Conservation (phyloP, 441 rosid genomes). For the Erodium chrysanthum region DNA sequence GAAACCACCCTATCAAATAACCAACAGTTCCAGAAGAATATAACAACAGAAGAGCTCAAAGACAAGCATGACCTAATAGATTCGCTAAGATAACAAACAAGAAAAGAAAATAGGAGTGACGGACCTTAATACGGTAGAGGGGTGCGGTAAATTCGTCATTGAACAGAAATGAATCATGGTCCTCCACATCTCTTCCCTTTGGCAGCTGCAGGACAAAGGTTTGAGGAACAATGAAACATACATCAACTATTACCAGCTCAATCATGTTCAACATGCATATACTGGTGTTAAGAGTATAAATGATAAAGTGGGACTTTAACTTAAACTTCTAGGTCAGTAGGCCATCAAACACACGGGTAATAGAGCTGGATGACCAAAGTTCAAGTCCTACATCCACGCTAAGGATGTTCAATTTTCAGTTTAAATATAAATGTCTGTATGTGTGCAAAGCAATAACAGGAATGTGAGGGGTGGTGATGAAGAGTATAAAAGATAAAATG, state of each 20-base stretch:
- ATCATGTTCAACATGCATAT: neutral
- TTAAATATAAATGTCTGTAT: too few species aligned
- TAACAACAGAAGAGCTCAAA: neutral
- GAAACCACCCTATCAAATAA: neutral
- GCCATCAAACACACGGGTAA: neutral
- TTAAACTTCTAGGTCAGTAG: neutral
- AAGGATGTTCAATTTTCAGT: too few species aligned
- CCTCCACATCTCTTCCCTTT: conserved; percentile 91
- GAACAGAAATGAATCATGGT: conserved; percentile 75
- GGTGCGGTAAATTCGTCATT: conserved; percentile 77
- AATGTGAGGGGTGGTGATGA: neutral
- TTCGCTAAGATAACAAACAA: neutral
- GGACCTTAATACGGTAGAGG: conserved; percentile 84
- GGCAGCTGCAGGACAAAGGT: conserved; percentile 46
- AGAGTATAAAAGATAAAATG: neutral
- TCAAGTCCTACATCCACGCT: neutral
- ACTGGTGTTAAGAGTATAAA: neutral
- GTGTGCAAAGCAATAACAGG: neutral
- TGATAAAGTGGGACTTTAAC: neutral
- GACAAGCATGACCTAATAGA: neutral
- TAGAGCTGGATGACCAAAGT: neutral
- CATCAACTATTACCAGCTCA: too few species aligned
- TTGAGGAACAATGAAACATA: conserved; percentile 3
- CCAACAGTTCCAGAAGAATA: neutral
- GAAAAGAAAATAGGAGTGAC: neutral